Percentiles rank a stretch among this genome's conserved stretches.
phyloP scores from a whole-genome alignment of 192 early-diverging fungal species.

The Umbelopsis ramanniana region DNA sequence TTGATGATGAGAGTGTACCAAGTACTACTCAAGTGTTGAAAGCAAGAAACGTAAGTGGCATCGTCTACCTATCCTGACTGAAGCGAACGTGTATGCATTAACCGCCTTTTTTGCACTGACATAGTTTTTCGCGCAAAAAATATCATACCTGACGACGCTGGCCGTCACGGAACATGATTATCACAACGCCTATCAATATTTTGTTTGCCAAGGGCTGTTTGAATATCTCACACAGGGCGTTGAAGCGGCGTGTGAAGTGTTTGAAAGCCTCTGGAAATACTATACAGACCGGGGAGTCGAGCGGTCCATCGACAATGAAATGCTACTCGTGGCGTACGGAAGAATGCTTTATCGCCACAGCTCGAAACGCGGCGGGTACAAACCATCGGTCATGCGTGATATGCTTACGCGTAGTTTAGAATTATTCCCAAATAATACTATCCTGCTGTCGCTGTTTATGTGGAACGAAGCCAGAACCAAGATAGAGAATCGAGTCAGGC shows the following conservation, averaged over 20 bases:
- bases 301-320: conserved; percentile 37
- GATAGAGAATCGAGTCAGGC: conserved; percentile 61
- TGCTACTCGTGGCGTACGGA: conserved; percentile 44
- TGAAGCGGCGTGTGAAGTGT: conserved; percentile 39
- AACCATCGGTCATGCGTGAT: conserved; percentile 50
- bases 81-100: too few relatives aligned
- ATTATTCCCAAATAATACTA: conserved; percentile 59
- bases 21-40: conserved; percentile 40
- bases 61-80: neutral
- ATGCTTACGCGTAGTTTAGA: conserved; percentile 48
- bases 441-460: conserved; percentile 58
- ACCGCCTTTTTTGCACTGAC: neutral
- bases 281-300: conserved; percentile 28
- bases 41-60: conserved; percentile 41
- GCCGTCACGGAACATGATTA: conserved; percentile 33
- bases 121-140: conserved; percentile 48
- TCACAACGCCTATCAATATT: conserved; percentile 34
- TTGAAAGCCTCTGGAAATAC: conserved; percentile 38
- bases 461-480: conserved; percentile 63
- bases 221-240: conserved; percentile 48
- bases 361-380: conserved; percentile 30
- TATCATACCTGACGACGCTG: conserved; percentile 40
- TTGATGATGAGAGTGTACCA: conserved; percentile 22
- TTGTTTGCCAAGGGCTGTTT: conserved; percentile 50
- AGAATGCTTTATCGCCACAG: conserved; percentile 41